Evolutionary conservation across 2,329 filamentous ascomycete species (phyloP).

Genomic region (Zarea fungicola): DNA sequence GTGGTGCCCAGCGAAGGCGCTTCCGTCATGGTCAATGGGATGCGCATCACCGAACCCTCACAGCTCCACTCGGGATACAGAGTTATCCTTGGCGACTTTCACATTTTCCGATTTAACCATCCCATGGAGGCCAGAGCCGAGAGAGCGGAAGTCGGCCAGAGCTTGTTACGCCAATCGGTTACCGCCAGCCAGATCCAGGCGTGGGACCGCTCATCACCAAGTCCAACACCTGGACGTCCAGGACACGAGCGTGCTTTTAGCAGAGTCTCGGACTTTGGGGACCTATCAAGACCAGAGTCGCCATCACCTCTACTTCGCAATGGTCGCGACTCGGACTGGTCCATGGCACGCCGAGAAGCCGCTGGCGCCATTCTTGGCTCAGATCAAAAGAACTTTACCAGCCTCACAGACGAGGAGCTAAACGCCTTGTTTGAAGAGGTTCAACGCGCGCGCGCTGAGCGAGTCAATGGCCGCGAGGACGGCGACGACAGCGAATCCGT

Average conservation of each 20-base stretch:
- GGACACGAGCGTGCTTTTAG: conserved; percentile 77
- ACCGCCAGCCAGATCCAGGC: conserved; percentile 56
- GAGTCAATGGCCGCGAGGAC: conserved; percentile 66
- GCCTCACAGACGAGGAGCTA: conserved; percentile 87
- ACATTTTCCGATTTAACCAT: conserved; percentile 98
- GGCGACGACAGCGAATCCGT: conserved; percentile 89
- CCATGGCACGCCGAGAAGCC: conserved; percentile 87
- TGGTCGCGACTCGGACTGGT: conserved; percentile 88
- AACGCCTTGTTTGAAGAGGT: conserved; percentile 93
- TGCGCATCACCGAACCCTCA: conserved; percentile 79
- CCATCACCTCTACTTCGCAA: conserved; percentile 61
- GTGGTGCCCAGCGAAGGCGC: conserved; percentile 86
- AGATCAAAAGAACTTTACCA: conserved; percentile 78
- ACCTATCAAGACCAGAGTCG: conserved; percentile 67
- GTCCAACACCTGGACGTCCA: conserved; percentile 58
- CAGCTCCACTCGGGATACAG: conserved; percentile 87
- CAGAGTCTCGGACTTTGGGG: conserved; percentile 73
- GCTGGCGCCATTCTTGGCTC: conserved; percentile 82
- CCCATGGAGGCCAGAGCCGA: conserved; percentile 93
- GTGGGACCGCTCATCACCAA: conserved; percentile 52
- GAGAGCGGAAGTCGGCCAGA: conserved; percentile 73
- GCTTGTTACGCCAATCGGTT: conserved; percentile 77
- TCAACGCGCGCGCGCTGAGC: conserved; percentile 75
- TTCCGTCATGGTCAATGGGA: conserved; percentile 95
- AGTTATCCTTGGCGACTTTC: conserved; percentile 94